Evolutionary conservation across 106 monocot genomes (phyloP), one percentile per base, ranked within the genome.

Genomic region (Ottelia alismoides): DNA sequence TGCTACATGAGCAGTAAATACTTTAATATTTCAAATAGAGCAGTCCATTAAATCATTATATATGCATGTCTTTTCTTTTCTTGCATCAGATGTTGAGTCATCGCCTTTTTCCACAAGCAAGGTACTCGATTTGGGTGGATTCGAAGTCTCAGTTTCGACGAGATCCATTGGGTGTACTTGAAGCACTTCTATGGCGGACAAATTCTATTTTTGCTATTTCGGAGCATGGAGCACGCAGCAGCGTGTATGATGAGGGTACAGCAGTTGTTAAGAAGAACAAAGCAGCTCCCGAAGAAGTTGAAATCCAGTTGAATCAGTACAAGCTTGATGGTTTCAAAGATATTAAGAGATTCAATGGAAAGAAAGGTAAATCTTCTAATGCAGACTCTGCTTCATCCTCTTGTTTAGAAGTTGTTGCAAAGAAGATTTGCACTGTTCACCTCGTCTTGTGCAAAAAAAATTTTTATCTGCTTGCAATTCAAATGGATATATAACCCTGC

Each of bases 71-170:
- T 43, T 16, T 43, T 43, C 16, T 16, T 16, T 16, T n/a, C n/a
- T n/a, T 54, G 19, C 40, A 56, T 47, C 72, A 88, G 93, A 78
- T 94, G 83, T 68, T 94, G 65, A 74, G 84, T 49, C 93, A 94
- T 51, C 87, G 88, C 46, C 85, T 98, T 51, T 98, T 98, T 58
- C 96, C 89, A 55, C 52, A 53, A 72, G 73, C 89, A 65, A 76
- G 70, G 53, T 90, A 79, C 71, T 89, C 96, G 49, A 98, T 89
- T 53, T 89, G 89, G 96, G 96, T 98, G 28, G 96, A 98, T 35
- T 89, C 93, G 28, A 94, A 94, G 50, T 94, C 88, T 26, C 89
- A 98, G 51, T 79, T 98, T 55, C 57, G 89, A 31, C 78, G 89
- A 65, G 96, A 89, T 58, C 89, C 96, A 60, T 11, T 89, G n/a